phyloP scores from a whole-genome alignment of 495 filamentous ascomycete genomes.

The Talaromyces borbonicus region DNA sequence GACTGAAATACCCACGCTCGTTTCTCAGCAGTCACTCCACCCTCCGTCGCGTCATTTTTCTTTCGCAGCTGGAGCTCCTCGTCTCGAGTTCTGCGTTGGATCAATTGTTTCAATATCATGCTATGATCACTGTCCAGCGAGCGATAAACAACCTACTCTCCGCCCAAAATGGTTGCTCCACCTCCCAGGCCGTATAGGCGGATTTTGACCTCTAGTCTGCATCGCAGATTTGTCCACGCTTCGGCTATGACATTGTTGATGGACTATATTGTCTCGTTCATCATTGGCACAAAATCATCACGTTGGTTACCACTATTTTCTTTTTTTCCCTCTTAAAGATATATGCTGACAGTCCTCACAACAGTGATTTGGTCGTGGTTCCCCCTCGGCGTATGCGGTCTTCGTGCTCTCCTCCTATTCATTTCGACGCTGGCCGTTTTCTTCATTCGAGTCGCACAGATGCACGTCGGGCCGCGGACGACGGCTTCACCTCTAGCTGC shows the following conservation, averaged over 20 bases:
- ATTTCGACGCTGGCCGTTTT: conserved; percentile 57
- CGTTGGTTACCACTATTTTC: conserved; percentile 41
- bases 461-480: conserved; percentile 62
- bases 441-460: conserved; percentile 74
- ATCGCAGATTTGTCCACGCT: conserved; percentile 74
- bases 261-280: conserved; percentile 65
- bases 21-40: background rate
- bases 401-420: conserved; percentile 65
- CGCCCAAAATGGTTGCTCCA: conserved; percentile 34
- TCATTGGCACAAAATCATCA: conserved; percentile 58
- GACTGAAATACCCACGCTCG: background rate
- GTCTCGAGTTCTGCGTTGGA: background rate
- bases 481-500: conserved; percentile 57
- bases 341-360: conserved; percentile 1
- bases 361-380: conserved; percentile 81
- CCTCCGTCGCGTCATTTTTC: background rate
- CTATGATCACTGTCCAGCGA: background rate
- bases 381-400: conserved; percentile 62
- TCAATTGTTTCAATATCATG: background rate
- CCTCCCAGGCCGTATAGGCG: conserved; percentile 64
- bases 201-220: conserved; percentile 80
- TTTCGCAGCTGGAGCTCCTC: background rate
- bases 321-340: no score
- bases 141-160: background rate
- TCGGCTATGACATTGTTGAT: conserved; percentile 52